Evolutionary conservation across 495 filamentous ascomycete species (phyloP).

Genomic region (Jackrogersella minutella): DNA sequence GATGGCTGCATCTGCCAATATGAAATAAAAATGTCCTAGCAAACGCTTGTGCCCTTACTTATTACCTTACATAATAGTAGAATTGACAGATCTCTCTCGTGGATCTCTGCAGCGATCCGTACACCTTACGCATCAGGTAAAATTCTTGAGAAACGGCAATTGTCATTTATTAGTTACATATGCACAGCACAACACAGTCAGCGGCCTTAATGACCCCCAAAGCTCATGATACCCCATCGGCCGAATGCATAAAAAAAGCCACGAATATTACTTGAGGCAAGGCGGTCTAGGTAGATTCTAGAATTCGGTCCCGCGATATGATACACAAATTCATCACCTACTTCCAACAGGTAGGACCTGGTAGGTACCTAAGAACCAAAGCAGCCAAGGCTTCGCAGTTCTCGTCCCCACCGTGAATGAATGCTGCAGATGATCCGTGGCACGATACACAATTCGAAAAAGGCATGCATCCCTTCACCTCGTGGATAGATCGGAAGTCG

Average conservation of each 20-base stretch:
- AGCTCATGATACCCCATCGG: no score
- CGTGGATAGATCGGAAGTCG: slow-evolving; percentile 1
- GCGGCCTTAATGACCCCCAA: no score
- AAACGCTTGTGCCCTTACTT: slow-evolving; percentile 13
- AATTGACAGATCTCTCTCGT: no score
- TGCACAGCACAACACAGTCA: no score
- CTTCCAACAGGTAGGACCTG: no score
- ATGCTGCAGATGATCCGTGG: not conserved
- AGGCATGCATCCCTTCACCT: slow-evolving; percentile 5
- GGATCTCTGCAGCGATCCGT: not conserved
- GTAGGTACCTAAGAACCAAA: no score
- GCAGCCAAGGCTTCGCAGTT: not conserved
- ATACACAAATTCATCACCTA: slow-evolving; percentile 14
- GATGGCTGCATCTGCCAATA: slow-evolving; percentile 19
- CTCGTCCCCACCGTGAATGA: not conserved
- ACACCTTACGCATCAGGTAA: no score
- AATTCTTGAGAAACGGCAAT: no score
- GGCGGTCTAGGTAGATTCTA: slow-evolving; percentile 12
- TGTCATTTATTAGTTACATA: no score
- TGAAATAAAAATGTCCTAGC: slow-evolving; percentile 12
- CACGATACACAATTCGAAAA: not conserved
- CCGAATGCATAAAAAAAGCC: no score
- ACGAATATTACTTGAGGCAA: no score
- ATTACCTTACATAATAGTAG: no score
- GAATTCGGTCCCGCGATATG: slow-evolving; percentile 17